Evolutionary conservation across 306 rosid species (phyloP), one percentile per base, ranked within the genome.

Genomic region (Rubus idaeus): DNA sequence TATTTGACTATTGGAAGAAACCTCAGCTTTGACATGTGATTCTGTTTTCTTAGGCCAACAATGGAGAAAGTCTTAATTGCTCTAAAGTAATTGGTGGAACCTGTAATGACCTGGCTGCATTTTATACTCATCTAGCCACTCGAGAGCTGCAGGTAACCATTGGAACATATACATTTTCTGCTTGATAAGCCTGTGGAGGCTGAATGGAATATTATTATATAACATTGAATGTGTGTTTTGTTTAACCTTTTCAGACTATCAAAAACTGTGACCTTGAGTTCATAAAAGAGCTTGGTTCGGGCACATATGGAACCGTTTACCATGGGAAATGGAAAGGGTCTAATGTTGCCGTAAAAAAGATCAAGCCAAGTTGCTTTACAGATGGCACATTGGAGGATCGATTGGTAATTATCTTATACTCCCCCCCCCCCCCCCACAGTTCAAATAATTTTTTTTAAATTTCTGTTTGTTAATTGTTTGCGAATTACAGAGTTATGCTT

Each of bases 251-350:
- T 49, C 71, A 82, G 85, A 77, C 71, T 26, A 82, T 82, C 1
- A 77, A 67, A 56, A 23, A 40, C 52, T 37, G 65, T 73, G 82
- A 82, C 60, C 85, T 82, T 73, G 85, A 82, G 76, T 73, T 45
- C 56, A 73, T 82, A 66, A 82, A 77, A 60, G 82, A 77, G 75
- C 78, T 82, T 37, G 82, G 85, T 58, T 82, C 79, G 0, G 85
- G 82, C 41, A 82, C 81, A 35, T 82, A 77, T 73, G 85, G 85
- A 73, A 77, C 82, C 6, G 85, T 82, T 72, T 73, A 60, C 78
- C 37, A 64, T 50, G 85, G 85, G 50, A 82, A 82, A 60, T 82
- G 85, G 82, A 82, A 77, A 82, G 82, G 85, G 3, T 77, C 82
- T 49, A 75, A 73, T 67, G 82, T 82, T 56, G 82, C 85, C 53